Conservation (phyloP, 768 basidiomycete species). For the Pholiota microspora region DNA sequence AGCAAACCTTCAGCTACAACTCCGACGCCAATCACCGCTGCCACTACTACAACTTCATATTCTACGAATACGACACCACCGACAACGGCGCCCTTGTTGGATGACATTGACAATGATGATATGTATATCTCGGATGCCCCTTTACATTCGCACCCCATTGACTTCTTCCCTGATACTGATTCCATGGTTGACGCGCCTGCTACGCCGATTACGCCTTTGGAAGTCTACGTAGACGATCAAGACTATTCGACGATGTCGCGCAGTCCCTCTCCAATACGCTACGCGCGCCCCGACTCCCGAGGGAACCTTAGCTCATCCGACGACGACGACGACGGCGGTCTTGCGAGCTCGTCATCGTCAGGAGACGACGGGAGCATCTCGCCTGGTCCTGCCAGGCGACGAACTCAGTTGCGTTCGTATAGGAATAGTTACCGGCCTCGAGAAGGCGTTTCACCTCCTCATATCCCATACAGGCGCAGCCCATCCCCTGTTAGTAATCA, state of each 20-base stretch:
- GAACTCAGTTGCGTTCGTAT: conserved; percentile 25
- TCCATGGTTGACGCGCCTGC: conserved; percentile 7
- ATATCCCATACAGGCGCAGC: conserved; percentile 13
- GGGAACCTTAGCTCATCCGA: conserved; percentile 19
- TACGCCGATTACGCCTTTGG: conserved; percentile 12
- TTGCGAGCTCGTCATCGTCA: conserved; percentile 2
- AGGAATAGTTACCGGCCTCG: conserved; percentile 24
- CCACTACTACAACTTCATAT: not conserved
- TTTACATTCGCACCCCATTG: conserved; percentile 16
- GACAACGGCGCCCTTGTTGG: not conserved
- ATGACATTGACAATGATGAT: conserved; percentile 2
- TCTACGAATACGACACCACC: not conserved
- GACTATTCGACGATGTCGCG: conserved; percentile 22
- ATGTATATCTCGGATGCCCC: conserved; percentile 11
- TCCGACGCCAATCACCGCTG: conserved; percentile 1
- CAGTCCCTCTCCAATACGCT: conserved; percentile 32
- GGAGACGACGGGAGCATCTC: conserved; percentile 3
- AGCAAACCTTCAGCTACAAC: not conserved
- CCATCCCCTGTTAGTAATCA: not conserved
- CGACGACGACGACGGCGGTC: conserved; percentile 10
- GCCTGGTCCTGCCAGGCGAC: conserved; percentile 12
- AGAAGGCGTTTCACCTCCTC: conserved; percentile 15
- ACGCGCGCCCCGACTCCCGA: conserved; percentile 30
- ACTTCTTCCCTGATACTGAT: conserved; percentile 11
- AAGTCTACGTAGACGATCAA: conserved; percentile 23